Evolutionary conservation across 352 stramenopile species (phyloP), one percentile per base, ranked within the genome.

Genomic region (Phytopythium chamaehyphon): DNA sequence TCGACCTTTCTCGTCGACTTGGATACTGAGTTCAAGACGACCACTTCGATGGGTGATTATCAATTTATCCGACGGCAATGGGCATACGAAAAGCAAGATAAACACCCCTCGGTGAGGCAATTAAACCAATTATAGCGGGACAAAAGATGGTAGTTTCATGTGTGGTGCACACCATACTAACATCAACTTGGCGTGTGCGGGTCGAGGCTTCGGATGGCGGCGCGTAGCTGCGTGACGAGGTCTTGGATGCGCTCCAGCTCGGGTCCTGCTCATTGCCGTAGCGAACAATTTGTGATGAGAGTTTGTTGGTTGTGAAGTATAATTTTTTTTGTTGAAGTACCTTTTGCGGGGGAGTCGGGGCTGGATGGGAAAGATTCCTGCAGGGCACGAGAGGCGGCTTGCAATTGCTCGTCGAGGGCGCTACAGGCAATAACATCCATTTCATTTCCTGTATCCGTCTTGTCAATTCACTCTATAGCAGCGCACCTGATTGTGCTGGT

Each of bases 201-300:
- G 45, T 38, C n/a, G 35, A 54, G 37, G 52, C 60, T 38, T 52
- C 39, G 44, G 57, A 83, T 64, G 23, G 69, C 64, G 49, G 46
- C 54, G 19, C 52, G 53, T 9, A 77, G 39, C 22, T 66, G 51
- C 18, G 45, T 45, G 31, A 86, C 63, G 40, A 83, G 64, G 7
- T 61, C 48, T 19, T 71, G 56, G 36, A 86, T 76, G 23, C 75
- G 64, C 21, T 71, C 47, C 16, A 83, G 47, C 36, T 83, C 65
- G 21, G 61, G 39, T 15, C 58, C 59, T 69, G 28, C n/a, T 44
- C 15, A 24, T 14, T 19, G 9, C 8, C 2, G 15, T 7, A 2
- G 6, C 37, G 37, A n/a, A 10, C 6, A 23, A n/a, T 14, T 14
- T 4, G 0, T 36, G 10, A 23, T 15, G n/a, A 38, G 11, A 33